Evolutionary conservation across 495 filamentous ascomycete genomes (phyloP).

Genomic region (Penicillium soppii): DNA sequence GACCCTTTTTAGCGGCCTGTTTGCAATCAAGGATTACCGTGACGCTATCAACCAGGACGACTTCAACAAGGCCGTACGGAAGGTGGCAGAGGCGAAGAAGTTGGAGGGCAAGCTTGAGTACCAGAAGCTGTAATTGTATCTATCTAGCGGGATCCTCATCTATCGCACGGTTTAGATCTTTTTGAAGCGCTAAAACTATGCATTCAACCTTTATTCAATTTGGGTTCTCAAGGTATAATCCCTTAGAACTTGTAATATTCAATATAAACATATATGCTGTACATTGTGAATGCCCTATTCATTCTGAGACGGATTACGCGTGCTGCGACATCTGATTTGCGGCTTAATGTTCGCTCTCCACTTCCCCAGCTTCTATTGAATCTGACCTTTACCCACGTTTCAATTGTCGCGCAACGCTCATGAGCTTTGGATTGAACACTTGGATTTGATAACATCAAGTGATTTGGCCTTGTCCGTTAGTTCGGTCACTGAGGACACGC

Average conservation of each 20-base stretch:
- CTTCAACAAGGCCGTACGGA: slow-evolving; percentile 97
- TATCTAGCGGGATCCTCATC: slow-evolving; percentile 11
- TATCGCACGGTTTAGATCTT: slow-evolving; percentile 17
- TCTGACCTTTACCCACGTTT: slow-evolving; percentile 3
- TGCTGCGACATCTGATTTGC: slow-evolving; percentile 5
- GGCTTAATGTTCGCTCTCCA: slow-evolving; percentile 9
- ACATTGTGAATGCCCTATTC: no score
- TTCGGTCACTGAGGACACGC: background rate
- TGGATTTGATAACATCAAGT: background rate
- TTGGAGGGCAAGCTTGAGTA: slow-evolving; percentile 97
- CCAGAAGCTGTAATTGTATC: slow-evolving; percentile 76
- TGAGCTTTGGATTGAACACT: no score
- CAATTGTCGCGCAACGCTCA: background rate
- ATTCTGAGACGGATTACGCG: background rate
- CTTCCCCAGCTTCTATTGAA: slow-evolving; percentile 12
- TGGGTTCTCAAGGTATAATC: no score
- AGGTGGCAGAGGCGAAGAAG: slow-evolving; percentile 97
- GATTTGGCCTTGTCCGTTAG: background rate
- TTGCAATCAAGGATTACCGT: slow-evolving; percentile 95
- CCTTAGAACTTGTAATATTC: no score
- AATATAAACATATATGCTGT: no score
- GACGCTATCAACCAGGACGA: slow-evolving; percentile 97
- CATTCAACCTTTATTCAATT: slow-evolving; percentile 4
- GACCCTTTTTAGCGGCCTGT: slow-evolving; percentile 67
- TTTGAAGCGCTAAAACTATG: slow-evolving; percentile 18